phyloP scores from a whole-genome alignment of 805 yeast genomes.

The Wickerhamiella alocasiicola region DNA sequence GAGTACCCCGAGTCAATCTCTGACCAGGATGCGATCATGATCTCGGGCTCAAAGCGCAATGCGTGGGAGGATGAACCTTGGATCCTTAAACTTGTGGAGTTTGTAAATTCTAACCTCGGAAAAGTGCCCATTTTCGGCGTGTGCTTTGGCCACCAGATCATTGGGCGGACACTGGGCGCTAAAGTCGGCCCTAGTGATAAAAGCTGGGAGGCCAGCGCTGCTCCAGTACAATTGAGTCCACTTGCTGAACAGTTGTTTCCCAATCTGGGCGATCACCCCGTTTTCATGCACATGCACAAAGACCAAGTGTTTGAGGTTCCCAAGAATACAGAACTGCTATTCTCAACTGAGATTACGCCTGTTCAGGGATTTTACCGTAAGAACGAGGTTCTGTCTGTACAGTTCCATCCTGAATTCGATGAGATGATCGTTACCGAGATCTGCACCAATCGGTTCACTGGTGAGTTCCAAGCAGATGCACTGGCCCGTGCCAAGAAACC shows the following conservation, averaged over 20 bases:
- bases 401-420: slow-evolving; percentile 82
- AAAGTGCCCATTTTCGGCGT: slow-evolving; percentile 36
- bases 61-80: slow-evolving; percentile 28
- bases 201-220: slow-evolving; percentile 68
- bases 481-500: slow-evolving; percentile 25
- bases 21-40: slow-evolving; percentile 25
- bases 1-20: slow-evolving; percentile 21
- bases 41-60: slow-evolving; percentile 30
- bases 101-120: slow-evolving; percentile 16
- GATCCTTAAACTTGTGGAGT: slow-evolving; percentile 28
- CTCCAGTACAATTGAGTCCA: slow-evolving; percentile 36
- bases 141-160: slow-evolving; percentile 81
- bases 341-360: slow-evolving; percentile 38
- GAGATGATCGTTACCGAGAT: slow-evolving; percentile 25
- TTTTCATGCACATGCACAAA: slow-evolving; percentile 44
- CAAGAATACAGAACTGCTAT: slow-evolving; percentile 36
- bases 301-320: slow-evolving; percentile 42
- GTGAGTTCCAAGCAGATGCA: slow-evolving; percentile 12
- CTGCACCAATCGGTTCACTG: slow-evolving; percentile 25
- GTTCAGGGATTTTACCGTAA: slow-evolving; percentile 56
- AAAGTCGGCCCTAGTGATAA: slow-evolving; percentile 41
- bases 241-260: slow-evolving; percentile 29
- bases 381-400: slow-evolving; percentile 49
- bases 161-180: slow-evolving; percentile 54
- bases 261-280: slow-evolving; percentile 18